Evolutionary conservation across 1,284 basidiomycete genomes (phyloP).

Genomic region (Trichosporon sp.): DNA sequence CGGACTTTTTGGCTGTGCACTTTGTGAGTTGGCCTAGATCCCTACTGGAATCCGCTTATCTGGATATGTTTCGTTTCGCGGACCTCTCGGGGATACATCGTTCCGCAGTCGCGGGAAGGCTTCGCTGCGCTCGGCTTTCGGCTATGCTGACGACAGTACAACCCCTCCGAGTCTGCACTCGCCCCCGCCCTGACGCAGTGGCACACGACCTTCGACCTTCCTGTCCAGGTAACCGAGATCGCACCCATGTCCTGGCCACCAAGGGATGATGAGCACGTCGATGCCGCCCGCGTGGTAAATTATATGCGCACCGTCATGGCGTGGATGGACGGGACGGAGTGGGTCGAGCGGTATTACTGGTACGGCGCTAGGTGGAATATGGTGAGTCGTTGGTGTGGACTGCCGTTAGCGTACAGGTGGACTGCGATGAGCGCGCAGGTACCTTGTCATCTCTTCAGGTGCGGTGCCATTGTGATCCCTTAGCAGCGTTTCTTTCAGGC

Average conservation of each 20-base stretch:
- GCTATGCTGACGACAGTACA: constrained; percentile 57
- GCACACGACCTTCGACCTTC: constrained; percentile 53
- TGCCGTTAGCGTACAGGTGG: too few relatives aligned
- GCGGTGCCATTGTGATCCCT: too few relatives aligned
- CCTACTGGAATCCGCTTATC: too few relatives aligned
- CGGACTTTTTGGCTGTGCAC: constrained; percentile 52
- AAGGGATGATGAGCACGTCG: not conserved
- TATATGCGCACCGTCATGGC: constrained; percentile 55
- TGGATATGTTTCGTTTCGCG: not conserved
- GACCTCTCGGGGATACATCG: not conserved
- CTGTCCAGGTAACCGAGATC: constrained; percentile 58
- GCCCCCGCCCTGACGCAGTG: constrained; percentile 54
- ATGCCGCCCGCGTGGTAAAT: constrained; percentile 31
- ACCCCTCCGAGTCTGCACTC: constrained; percentile 53
- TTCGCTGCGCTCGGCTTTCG: not conserved
- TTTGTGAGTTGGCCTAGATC: constrained; percentile 36
- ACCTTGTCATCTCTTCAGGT: too few relatives aligned
- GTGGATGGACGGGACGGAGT: constrained; percentile 50
- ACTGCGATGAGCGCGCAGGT: too few relatives aligned
- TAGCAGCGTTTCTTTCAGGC: too few relatives aligned
- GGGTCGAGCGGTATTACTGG: constrained; percentile 53
- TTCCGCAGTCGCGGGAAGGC: not conserved
- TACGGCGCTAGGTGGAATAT: constrained; percentile 50
- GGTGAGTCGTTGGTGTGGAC: constrained; percentile 18
- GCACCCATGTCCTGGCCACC: not conserved